Percentiles rank a stretch among this genome's conserved stretches.
These are phyloP conservation scores for Pseudocercospora eumusae DNA, from an alignment of 2,329 filamentous ascomycete species.

Conservation along the genomic window DNA sequence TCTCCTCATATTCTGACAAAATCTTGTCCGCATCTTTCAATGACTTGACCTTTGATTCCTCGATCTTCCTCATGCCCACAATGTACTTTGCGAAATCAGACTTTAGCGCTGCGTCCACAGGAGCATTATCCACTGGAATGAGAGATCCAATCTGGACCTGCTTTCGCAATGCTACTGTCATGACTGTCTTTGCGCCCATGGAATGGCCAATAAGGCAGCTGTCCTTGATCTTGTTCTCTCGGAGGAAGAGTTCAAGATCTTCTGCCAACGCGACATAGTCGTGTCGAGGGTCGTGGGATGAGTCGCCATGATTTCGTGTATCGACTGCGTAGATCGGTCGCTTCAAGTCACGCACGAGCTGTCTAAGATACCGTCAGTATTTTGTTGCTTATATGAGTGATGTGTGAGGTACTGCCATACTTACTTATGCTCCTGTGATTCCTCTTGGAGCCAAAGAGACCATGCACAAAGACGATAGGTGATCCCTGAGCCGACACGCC, in stretches of 20 bases:
- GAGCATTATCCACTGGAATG: slow-evolving; percentile 88
- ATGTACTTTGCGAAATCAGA: slow-evolving; percentile 79
- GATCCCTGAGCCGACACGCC: slow-evolving; percentile 42
- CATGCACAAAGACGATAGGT: slow-evolving; percentile 87
- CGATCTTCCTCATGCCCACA: slow-evolving; percentile 79
- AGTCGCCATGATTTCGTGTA: slow-evolving; percentile 89
- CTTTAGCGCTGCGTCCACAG: slow-evolving; percentile 74
- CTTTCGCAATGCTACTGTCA: slow-evolving; percentile 75
- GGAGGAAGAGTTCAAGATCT: slow-evolving; percentile 78
- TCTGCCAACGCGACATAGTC: slow-evolving; percentile 80
- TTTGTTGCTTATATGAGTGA: not conserved
- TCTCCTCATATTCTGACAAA: slow-evolving; percentile 70
- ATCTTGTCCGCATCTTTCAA: slow-evolving; percentile 80
- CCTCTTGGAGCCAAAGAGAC: slow-evolving; percentile 91
- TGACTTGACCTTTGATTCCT: slow-evolving; percentile 65
- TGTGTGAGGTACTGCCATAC: slow-evolving; percentile 55
- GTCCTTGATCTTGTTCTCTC: slow-evolving; percentile 66
- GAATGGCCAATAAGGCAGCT: slow-evolving; percentile 87
- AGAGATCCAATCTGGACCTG: slow-evolving; percentile 69
- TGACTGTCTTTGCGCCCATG: slow-evolving; percentile 94
- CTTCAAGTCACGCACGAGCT: slow-evolving; percentile 75
- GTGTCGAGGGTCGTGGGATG: slow-evolving; percentile 73
- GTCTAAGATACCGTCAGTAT: slow-evolving; percentile 53
- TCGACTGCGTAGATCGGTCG: slow-evolving; percentile 83
- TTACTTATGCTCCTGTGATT: slow-evolving; percentile 95